Conservation (phyloP, 352 stramenopile species). For the Globisporangium cederbergense region DNA sequence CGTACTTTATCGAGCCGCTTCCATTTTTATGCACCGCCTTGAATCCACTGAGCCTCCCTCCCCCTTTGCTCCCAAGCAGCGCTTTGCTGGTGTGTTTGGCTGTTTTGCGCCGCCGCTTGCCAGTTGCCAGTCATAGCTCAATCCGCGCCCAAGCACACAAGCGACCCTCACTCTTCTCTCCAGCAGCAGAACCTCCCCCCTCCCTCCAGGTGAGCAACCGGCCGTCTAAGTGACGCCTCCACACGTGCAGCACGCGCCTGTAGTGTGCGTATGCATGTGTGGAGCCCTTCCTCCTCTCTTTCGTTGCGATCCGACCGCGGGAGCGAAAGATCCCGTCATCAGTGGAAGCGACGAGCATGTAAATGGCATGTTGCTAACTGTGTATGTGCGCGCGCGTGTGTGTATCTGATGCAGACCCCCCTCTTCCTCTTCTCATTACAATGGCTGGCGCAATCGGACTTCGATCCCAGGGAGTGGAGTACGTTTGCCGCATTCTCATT, state of each 20-base stretch:
- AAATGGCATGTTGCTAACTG: too few species aligned
- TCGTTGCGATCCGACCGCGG: not conserved
- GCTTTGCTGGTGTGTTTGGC: not conserved
- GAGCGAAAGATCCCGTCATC: not conserved
- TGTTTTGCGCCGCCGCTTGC: not conserved
- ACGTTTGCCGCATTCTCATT: constrained; percentile 12
- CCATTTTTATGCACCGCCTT: constrained; percentile 13
- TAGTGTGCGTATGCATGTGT: not conserved
- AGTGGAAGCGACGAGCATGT: not conserved
- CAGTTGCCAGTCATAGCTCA: constrained; percentile 14
- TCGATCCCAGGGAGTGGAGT: constrained; percentile 40
- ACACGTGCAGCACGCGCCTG: not conserved
- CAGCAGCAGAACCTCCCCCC: not conserved
- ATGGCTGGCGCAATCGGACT: constrained; percentile 52
- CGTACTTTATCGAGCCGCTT: not conserved
- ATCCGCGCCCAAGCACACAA: constrained; percentile 16
- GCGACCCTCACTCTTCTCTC: constrained; percentile 3
- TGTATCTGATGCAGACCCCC: not conserved
- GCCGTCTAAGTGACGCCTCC: not conserved
- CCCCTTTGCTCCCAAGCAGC: constrained; percentile 13
- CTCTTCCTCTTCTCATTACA: constrained; percentile 9
- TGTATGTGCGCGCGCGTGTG: not conserved
- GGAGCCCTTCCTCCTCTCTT: not conserved
- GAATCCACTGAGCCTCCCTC: constrained; percentile 11
- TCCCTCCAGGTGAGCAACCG: not conserved